phyloP scores from a whole-genome alignment of 768 basidiomycete genomes.

The Lentinula boryana region DNA sequence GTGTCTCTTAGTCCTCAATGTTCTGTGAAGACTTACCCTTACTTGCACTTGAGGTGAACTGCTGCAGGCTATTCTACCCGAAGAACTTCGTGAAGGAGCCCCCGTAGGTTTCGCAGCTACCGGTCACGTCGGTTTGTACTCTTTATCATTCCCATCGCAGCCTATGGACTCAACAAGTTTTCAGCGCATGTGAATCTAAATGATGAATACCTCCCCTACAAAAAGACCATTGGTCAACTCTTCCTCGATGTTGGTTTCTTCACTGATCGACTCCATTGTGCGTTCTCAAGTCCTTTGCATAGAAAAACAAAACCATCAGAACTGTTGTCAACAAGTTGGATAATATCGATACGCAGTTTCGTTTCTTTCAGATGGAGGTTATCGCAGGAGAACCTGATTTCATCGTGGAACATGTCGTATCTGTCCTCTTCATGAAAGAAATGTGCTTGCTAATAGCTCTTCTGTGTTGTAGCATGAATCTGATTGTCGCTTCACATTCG shows the following conservation, averaged over 20 bases:
- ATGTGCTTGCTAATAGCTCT: not conserved
- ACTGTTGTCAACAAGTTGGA: constrained; percentile 97
- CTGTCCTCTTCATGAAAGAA: not conserved
- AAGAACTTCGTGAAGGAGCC: constrained; percentile 67
- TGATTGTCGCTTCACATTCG: constrained; percentile 84
- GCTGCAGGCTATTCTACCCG: constrained; percentile 74
- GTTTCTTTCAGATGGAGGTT: constrained; percentile 96
- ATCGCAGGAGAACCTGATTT: constrained; percentile 88
- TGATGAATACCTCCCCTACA: constrained; percentile 88
- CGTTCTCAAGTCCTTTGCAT: constrained; percentile 7
- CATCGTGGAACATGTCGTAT: constrained; percentile 77
- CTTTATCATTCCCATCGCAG: not conserved
- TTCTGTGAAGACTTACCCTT: not conserved
- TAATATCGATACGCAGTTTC: constrained; percentile 77
- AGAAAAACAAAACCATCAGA: constrained; percentile 83
- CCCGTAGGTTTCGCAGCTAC: constrained; percentile 85
- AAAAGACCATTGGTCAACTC: constrained; percentile 85
- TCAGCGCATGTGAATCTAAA: constrained; percentile 89
- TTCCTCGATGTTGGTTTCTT: constrained; percentile 71
- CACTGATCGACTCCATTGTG: not conserved
- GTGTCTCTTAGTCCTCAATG: not conserved
- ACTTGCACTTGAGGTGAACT: constrained; percentile 65
- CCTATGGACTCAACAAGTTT: not conserved
- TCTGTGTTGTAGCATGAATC: constrained; percentile 60
- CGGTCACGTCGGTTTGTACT: constrained; percentile 78